Evolutionary conservation across 495 filamentous ascomycete species (phyloP).

Genomic region (Trichoderma asperelloides): DNA sequence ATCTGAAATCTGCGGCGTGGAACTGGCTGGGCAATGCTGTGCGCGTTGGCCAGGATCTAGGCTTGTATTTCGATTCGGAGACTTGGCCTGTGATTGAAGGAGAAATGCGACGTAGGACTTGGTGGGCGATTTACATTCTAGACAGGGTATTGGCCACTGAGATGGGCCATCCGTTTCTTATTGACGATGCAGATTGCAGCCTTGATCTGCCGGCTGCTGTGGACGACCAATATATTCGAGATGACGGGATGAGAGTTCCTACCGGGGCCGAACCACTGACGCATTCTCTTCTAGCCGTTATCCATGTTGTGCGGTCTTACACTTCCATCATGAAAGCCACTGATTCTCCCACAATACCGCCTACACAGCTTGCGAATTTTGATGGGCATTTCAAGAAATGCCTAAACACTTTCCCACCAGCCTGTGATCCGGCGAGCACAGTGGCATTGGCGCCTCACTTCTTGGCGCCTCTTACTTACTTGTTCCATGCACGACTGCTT

Average conservation of each 20-base stretch:
- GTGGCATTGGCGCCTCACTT: conserved; percentile 63
- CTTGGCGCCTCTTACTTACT: conserved; percentile 61
- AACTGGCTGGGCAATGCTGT: conserved; percentile 82
- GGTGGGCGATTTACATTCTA: conserved; percentile 92
- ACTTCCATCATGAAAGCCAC: conserved; percentile 67
- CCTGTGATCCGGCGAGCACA: conserved; percentile 55
- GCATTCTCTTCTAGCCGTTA: conserved; percentile 64
- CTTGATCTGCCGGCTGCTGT: conserved; percentile 67
- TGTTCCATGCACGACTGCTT: conserved; percentile 74
- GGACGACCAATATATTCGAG: conserved; percentile 72
- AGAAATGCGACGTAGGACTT: conserved; percentile 83
- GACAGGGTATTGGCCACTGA: conserved; percentile 79
- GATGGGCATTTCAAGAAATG: conserved; percentile 74
- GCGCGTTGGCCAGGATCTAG: conserved; percentile 78
- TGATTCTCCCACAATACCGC: conserved; percentile 56
- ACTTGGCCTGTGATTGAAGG: conserved; percentile 67
- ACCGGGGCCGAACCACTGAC: conserved; percentile 41
- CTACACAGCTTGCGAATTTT: conserved; percentile 63
- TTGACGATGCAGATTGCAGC: conserved; percentile 87
- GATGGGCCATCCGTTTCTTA: conserved; percentile 70
- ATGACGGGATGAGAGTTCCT: conserved; percentile 46
- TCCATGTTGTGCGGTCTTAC: conserved; percentile 78
- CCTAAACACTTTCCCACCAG: conserved; percentile 61
- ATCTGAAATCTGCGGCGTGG: conserved; percentile 83
- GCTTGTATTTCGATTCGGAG: conserved; percentile 68